phyloP scores from a whole-genome alignment of 106 monocot genomes.

The Xerophyta viscosa region DNA sequence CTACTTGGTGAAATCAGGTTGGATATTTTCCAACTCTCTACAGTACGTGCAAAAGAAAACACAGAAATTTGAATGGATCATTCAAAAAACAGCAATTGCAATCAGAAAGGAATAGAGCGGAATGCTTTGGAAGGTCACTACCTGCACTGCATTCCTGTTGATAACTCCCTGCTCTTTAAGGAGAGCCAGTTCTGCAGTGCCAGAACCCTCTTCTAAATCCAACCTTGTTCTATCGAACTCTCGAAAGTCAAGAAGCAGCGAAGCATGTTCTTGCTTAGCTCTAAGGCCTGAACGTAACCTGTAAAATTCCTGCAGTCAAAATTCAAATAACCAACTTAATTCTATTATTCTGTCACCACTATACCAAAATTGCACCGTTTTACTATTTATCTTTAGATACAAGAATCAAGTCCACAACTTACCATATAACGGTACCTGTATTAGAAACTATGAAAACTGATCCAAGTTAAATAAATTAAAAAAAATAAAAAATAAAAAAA shows the following conservation, averaged over 20 bases:
- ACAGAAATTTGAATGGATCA: neutral
- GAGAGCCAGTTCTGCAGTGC: conserved; percentile 50
- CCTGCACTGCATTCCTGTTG: conserved; percentile 65
- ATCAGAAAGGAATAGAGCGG: too few relatives aligned
- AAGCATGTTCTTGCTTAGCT: conserved; percentile 83
- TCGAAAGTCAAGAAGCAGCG: conserved; percentile 74
- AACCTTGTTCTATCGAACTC: conserved; percentile 72
- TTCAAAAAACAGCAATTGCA: neutral
- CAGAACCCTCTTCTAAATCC: conserved; percentile 62
- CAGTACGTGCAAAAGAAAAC: too few relatives aligned
- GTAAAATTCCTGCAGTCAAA: conserved; percentile 62
- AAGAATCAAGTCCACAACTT: too few relatives aligned
- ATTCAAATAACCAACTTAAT: neutral
- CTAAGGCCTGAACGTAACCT: conserved; percentile 55
- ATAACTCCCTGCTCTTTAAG: conserved; percentile 76
- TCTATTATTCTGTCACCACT: neutral
- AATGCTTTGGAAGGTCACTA: too few relatives aligned
- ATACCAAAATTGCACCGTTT: neutral
- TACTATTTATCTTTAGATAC: neutral
- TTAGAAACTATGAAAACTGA: too few relatives aligned
- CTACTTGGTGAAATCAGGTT: too few relatives aligned
- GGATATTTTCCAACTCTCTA: too few relatives aligned
- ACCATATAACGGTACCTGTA: too few relatives aligned
- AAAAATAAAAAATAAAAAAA: too few relatives aligned
- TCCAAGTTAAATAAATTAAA: too few relatives aligned